A percentile compares a stretch with the other conserved stretches of the same genome.
These are phyloP conservation scores for Dalbergia oliveri DNA, from an alignment of 306 rosid genomes.

Conservation along the genomic window DNA sequence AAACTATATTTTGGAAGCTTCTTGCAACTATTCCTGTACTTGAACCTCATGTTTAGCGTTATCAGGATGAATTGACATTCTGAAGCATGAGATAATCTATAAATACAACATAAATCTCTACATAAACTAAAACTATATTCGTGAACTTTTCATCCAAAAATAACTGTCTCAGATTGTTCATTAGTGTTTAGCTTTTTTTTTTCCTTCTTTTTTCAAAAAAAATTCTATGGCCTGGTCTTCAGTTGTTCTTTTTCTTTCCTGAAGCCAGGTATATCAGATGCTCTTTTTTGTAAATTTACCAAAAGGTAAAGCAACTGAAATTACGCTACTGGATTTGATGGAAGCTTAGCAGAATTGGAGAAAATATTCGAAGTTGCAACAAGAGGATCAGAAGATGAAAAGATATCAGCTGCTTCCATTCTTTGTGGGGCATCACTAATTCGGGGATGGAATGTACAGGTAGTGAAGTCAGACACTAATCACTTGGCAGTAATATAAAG, in stretches of 20 bases:
- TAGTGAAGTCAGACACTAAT: constrained; percentile 43
- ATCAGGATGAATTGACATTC: constrained; percentile 9
- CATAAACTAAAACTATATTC: constrained; percentile 34
- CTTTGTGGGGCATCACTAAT: constrained; percentile 95
- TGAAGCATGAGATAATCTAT: constrained; percentile 34
- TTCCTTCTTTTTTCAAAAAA: no score
- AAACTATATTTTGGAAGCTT: constrained; percentile 8
- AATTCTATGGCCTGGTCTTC: constrained; percentile 73
- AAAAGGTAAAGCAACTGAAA: constrained; percentile 93
- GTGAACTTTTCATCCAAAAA: no score
- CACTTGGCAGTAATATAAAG: no score
- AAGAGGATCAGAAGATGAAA: constrained; percentile 89
- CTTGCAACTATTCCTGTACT: neutral
- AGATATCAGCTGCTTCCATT: constrained; percentile 89
- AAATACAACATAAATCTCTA: constrained; percentile 26
- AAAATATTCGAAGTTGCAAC: constrained; percentile 83
- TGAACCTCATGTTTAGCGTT: constrained; percentile 23
- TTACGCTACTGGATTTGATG: constrained; percentile 99
- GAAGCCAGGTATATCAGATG: constrained; percentile 94
- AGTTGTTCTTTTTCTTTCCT: constrained; percentile 79
- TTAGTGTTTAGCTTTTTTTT: no score
- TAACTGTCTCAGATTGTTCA: no score
- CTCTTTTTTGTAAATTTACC: constrained; percentile 87
- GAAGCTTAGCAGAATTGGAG: constrained; percentile 99
- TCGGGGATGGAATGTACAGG: constrained; percentile 98